Base-by-base conservation (phyloP, 805 yeast genomes). In the Ogataea ganodermae region DNA sequence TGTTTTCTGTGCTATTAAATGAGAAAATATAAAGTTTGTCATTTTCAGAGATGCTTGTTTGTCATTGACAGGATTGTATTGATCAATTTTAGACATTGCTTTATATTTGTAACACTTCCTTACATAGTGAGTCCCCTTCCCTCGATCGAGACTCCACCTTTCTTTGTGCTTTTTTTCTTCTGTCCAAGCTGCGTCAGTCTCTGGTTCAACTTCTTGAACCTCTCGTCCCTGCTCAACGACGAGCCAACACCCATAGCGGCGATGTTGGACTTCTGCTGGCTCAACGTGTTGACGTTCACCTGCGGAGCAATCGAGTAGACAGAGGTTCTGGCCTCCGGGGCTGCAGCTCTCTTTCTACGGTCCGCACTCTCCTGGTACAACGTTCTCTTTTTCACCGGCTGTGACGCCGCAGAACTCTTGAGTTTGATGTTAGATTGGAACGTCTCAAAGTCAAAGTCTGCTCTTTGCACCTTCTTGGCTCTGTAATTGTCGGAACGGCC, bases 401-500 rank as follows among this genome's bases (percentile, higher is more conserved):
- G 51, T 13, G 58, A 56, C 39, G 68, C 59, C 48, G 60, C 57
- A 22, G 72, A 59, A 22, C 69, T 61, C 24, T 48, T 46, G 22
- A 61, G 35, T 43, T 59, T 63, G 49, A 76, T 66, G 54, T 73
- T 70, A 55, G 73, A 71, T 51, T 71, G 71, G 63, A 69, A 76
- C 54, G 72, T 75, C 56, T 74, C 75, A 62, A 80, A 78, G 65
- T 85, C 86, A 68, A 87, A 90, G 38, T 80, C 81, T 51, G 81
- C 78, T 51, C 83, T 78, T 58, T 78, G 78, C 51, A 92, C 84
- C 51, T 81, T 75, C 69, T 88, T 83, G 68, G 92, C 97, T 66
- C 94, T 83, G 73, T 91, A 92, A 59, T 91, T 89, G 68, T 92
- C 98, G 3, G 95, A 85, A 51, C 96, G 85, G 57, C 96, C 96